A percentile compares a stretch with the other conserved stretches of the same genome.
Evolutionary conservation across 169 alveolate genomes (phyloP).

Genomic region (Eimeria maxima): DNA sequence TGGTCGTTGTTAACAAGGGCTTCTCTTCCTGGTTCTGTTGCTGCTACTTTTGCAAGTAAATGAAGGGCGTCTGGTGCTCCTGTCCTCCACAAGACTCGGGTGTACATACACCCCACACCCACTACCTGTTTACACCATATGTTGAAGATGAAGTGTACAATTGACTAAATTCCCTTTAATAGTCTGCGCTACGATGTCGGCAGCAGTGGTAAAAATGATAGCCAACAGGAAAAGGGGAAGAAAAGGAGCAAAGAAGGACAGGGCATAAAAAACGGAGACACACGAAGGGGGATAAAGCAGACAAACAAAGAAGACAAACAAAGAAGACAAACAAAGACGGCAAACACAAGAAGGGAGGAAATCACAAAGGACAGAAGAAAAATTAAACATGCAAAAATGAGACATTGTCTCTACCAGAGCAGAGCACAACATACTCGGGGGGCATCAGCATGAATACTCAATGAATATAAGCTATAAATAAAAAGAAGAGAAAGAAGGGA

Average conservation of each 20-base stretch:
- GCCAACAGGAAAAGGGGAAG: no score
- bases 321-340: neutral
- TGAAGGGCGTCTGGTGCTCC: neutral
- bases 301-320: neutral
- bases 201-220: no score
- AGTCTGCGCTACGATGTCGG: no score
- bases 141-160: neutral
- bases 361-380: neutral
- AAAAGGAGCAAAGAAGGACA: no score
- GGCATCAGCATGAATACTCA: neutral
- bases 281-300: no score
- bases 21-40: neutral
- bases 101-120: slow-evolving; percentile 19
- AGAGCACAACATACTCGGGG: neutral
- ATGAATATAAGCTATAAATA: neutral
- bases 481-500: neutral
- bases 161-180: no score
- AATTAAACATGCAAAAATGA: neutral
- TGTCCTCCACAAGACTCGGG: neutral
- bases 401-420: no score
- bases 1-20: neutral
- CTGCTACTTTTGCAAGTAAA: neutral
- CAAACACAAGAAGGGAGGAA: neutral
- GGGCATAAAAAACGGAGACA: no score
- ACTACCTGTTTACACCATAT: neutral